A percentile compares a stretch with the other conserved stretches of the same genome.
phyloP scores from a whole-genome alignment of 2,329 filamentous ascomycete species.

The Dothideomycetidae sp. region DNA sequence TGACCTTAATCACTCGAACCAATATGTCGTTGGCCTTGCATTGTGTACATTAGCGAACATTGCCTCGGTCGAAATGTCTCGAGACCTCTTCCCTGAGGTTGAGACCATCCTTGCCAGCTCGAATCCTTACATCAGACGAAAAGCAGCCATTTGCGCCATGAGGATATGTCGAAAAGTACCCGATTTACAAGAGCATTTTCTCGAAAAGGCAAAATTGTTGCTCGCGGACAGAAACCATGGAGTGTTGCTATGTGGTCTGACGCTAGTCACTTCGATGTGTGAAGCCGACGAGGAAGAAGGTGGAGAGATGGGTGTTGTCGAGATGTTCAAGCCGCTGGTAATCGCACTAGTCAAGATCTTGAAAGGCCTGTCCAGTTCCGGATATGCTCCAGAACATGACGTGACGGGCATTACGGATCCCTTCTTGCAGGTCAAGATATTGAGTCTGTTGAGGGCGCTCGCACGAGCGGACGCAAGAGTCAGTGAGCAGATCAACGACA shows the following conservation, averaged over 20 bases:
- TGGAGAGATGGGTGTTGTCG: constrained; percentile 76
- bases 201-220: constrained; percentile 82
- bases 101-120: constrained; percentile 81
- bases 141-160: constrained; percentile 98
- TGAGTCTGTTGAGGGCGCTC: constrained; percentile 71
- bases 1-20: constrained; percentile 91
- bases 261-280: constrained; percentile 79
- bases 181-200: constrained; percentile 89
- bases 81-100: constrained; percentile 92
- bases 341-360: constrained; percentile 75
- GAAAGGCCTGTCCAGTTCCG: constrained; percentile 84
- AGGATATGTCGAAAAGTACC: constrained; percentile 96
- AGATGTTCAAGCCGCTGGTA: constrained; percentile 80
- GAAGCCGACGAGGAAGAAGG: constrained; percentile 88
- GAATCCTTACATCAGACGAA: constrained; percentile 96
- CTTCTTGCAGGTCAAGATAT: constrained; percentile 92
- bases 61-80: constrained; percentile 93
- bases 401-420: constrained; percentile 97
- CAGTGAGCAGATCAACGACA: constrained; percentile 97
- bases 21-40: constrained; percentile 94
- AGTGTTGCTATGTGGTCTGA: constrained; percentile 82
- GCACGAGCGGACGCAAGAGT: constrained; percentile 74
- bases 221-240: constrained; percentile 91
- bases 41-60: constrained; percentile 96
- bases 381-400: constrained; percentile 94